Conservation (phyloP, 1,139 yeast genomes). For the Geotrichum cucujoidarum region DNA sequence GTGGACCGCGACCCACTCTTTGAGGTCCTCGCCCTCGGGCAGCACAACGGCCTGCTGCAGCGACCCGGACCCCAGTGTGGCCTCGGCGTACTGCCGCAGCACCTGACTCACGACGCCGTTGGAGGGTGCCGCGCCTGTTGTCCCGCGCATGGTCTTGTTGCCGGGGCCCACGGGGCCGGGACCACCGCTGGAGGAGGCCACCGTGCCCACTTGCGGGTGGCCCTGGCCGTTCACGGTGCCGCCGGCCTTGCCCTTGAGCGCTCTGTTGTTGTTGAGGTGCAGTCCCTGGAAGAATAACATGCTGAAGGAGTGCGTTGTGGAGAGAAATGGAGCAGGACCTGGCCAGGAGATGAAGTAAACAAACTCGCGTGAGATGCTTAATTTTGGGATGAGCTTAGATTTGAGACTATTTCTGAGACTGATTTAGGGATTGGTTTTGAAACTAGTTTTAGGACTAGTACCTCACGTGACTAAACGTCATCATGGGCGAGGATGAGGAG, state of each 20-base stretch:
- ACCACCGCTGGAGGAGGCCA: no score
- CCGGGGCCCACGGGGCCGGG: no score
- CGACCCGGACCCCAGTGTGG: conserved; percentile 88
- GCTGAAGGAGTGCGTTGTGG: background rate
- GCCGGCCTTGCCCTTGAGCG: conserved; percentile 72
- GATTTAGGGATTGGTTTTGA: background rate
- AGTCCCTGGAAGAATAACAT: conserved; percentile 55
- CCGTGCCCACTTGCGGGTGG: no score
- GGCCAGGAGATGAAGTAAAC: conserved; percentile 6
- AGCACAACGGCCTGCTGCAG: conserved; percentile 86
- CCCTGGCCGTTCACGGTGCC: conserved; percentile 59
- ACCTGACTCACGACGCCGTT: conserved; percentile 27
- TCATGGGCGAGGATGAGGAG: no score
- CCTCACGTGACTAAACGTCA: conserved; percentile 9
- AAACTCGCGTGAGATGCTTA: conserved; percentile 6
- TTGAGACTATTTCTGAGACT: background rate
- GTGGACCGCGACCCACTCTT: conserved; percentile 96
- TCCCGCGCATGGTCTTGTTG: background rate
- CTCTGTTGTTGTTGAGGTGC: conserved; percentile 24
- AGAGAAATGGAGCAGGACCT: background rate
- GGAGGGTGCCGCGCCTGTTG: conserved; percentile 19
- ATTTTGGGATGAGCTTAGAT: background rate
- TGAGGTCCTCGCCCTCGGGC: conserved; percentile 86
- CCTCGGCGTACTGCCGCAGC: conserved; percentile 77
- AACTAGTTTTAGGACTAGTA: background rate